A percentile compares a stretch with the other conserved stretches of the same genome.
phyloP scores from a whole-genome alignment of 2,329 filamentous ascomycete genomes.

The Fusarium gaditjirri region DNA sequence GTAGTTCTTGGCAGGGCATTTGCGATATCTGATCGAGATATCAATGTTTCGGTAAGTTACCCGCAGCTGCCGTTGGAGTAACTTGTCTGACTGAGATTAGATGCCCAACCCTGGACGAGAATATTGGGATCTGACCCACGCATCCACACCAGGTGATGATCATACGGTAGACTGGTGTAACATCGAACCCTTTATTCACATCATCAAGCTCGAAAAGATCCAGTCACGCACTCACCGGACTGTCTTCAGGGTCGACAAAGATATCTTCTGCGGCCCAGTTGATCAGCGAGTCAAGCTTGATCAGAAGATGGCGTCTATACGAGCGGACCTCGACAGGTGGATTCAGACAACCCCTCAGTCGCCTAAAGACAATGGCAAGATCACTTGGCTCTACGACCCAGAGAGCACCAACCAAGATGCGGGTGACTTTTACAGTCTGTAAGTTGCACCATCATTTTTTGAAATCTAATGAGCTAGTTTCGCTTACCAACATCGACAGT shows the following conservation, averaged over 20 bases:
- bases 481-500: not conserved
- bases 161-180: not conserved
- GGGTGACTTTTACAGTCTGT: not conserved
- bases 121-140: not conserved
- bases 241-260: not conserved
- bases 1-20: not conserved
- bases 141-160: not conserved
- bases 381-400: not conserved
- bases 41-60: not conserved
- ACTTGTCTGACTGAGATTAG: not conserved
- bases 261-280: rapidly evolving
- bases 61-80: rapidly evolving
- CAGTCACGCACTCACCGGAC: not conserved
- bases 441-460: no score
- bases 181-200: not conserved
- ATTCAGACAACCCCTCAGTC: not conserved
- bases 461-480: no score
- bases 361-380: not conserved
- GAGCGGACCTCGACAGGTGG: not conserved
- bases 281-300: not conserved
- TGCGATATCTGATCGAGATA: not conserved
- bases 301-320: not conserved
- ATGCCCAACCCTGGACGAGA: not conserved
- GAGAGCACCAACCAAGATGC: not conserved
- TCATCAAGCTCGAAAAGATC: not conserved